A percentile compares a stretch with the other conserved stretches of the same genome.
phyloP scores from a whole-genome alignment of 257 asterid species.

The Solanum rostratum region DNA sequence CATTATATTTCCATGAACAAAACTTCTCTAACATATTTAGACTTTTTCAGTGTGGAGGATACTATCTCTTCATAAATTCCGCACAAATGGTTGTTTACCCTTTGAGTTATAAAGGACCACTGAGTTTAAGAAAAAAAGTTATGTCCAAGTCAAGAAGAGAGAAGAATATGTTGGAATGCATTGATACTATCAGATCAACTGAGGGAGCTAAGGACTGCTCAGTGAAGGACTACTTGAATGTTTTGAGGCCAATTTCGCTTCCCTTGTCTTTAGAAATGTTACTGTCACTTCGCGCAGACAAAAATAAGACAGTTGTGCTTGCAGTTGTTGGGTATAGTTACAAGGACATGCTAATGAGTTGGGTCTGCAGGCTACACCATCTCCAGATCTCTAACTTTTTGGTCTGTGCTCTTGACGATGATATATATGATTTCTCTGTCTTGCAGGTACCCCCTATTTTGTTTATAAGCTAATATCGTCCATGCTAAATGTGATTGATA shows the following conservation, averaged over 20 bases:
- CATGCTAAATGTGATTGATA: background rate
- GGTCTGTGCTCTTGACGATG: constrained; percentile 74
- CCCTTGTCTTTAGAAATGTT: constrained; percentile 50
- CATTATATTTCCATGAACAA: constrained; percentile 54
- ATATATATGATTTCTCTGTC: constrained; percentile 57
- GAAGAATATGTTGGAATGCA: constrained; percentile 32
- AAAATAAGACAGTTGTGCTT: constrained; percentile 55
- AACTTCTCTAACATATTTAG: constrained; percentile 37
- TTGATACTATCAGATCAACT: constrained; percentile 22
- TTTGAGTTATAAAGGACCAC: constrained; percentile 13
- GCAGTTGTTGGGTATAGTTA: constrained; percentile 87
- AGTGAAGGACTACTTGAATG: constrained; percentile 11
- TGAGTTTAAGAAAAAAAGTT: constrained; percentile 29
- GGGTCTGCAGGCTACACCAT: constrained; percentile 70
- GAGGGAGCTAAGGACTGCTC: constrained; percentile 29
- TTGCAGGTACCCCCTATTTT: constrained; percentile 51
- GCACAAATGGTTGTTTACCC: constrained; percentile 39
- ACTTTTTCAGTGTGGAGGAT: constrained; percentile 32
- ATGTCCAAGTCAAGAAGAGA: constrained; percentile 14
- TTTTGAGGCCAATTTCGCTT: constrained; percentile 23
- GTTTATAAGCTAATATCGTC: background rate
- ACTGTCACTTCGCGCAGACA: constrained; percentile 46
- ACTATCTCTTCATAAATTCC: constrained; percentile 34
- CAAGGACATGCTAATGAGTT: constrained; percentile 94
- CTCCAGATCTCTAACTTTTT: constrained; percentile 55